Evolutionary conservation across 768 basidiomycete genomes (phyloP).

Genomic region (Dentipellis fragilis): DNA sequence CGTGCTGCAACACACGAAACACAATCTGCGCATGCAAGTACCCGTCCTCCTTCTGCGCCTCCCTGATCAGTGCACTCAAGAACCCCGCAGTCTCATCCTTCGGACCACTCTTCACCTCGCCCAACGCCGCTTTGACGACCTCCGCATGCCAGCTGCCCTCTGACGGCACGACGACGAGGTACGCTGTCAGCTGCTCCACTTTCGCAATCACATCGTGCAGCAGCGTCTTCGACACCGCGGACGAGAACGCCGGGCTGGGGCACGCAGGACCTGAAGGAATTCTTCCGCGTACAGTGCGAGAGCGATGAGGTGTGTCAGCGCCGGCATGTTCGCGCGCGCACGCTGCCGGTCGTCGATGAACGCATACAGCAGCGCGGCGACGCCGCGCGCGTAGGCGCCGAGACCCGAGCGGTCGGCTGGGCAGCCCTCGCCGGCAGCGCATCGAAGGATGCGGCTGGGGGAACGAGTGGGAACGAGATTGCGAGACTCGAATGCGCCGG

Average conservation of each 20-base stretch:
- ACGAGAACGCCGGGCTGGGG: slow-evolving; percentile 39
- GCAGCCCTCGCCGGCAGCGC: slow-evolving; percentile 2
- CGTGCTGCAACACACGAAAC: slow-evolving; percentile 45
- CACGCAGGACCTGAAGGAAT: slow-evolving; percentile 37
- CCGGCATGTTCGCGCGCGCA: slow-evolving; percentile 52
- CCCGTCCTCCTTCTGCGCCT: slow-evolving; percentile 29
- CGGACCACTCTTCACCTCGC: slow-evolving; percentile 13
- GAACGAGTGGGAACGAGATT: slow-evolving; percentile 49
- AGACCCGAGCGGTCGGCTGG: slow-evolving; percentile 41
- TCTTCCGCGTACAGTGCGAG: slow-evolving; percentile 58
- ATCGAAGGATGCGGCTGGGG: slow-evolving; percentile 26
- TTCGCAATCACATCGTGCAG: slow-evolving; percentile 33
- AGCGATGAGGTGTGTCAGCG: slow-evolving; percentile 58
- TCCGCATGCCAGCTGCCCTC: slow-evolving; percentile 42
- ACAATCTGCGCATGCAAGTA: slow-evolving; percentile 52
- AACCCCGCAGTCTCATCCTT: slow-evolving; percentile 22
- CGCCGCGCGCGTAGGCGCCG: slow-evolving; percentile 53
- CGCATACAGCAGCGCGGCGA: slow-evolving; percentile 43
- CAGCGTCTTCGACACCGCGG: slow-evolving; percentile 22
- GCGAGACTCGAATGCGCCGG: slow-evolving; percentile 46
- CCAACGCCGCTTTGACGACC: slow-evolving; percentile 27
- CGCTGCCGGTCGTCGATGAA: slow-evolving; percentile 50
- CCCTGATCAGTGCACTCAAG: slow-evolving; percentile 22
- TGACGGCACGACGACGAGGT: slow-evolving; percentile 42
- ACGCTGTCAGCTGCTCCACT: slow-evolving; percentile 47